Evolutionary conservation across 2,329 filamentous ascomycete species (phyloP), one percentile per base, ranked within the genome.

Genomic region (Pseudogymnoascus destructans): DNA sequence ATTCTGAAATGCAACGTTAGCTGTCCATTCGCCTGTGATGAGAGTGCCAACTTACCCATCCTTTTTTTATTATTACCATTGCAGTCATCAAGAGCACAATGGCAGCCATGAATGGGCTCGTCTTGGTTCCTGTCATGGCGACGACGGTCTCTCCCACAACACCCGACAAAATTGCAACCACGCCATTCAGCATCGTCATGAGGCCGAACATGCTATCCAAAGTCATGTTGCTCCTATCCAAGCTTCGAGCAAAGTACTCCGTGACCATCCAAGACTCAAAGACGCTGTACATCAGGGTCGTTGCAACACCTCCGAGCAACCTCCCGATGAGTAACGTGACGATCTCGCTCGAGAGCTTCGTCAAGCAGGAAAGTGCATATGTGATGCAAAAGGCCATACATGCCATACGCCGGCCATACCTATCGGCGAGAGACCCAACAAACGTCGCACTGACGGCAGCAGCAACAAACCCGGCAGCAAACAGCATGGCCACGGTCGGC

Each of bases 241-340:
- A 62, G 10, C 71, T 72, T 40, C 74, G 69, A 40, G 71, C 69
- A 55, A 79, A 75, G 63, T 75, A 82, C 63, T 83, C 79, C 52
- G 77, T 74, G 25, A 83, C 75, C 72, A 83, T 78, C 79, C 80
- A 84, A 63, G 77, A 79, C 66, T 84, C 79, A 62, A 82, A 82
- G 4, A 75, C 77, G 42, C 74, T 79, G 70, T 79, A 82, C 27
- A 83, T 71, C 38, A 83, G 67, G 23, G 78, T 80, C 32, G 79
- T 78, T 25, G 74, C 76, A 49, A 82, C 60, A 0, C 80, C 80
- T 19, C 78, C 79, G 3, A 81, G 72, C 0, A 78, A 66, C 55
- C 80, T 72, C 10, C 80, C 80, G 1, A 73, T 58, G 57, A 81
- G 76, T 4, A 84, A 70, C 9, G 79, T 57, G 3, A 69, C 66